These are phyloP conservation scores for Cymbomonas tetramitiformis DNA, from an alignment of 139 green algal genomes.

Conservation along the genomic window DNA sequence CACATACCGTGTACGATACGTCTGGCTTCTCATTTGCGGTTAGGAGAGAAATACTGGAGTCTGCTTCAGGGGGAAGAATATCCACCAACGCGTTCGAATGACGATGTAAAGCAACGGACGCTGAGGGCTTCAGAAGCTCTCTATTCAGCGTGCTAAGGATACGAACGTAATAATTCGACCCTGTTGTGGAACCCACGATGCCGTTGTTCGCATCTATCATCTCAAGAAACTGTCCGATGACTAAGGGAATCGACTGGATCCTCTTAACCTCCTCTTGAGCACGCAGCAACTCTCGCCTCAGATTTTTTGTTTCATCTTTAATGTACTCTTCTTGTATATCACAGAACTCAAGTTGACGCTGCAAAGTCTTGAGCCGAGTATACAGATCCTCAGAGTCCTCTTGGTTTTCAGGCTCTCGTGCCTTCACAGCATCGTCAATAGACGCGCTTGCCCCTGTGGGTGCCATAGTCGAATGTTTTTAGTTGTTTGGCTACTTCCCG, in stretches of 20 bases:
- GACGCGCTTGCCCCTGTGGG: too few species aligned
- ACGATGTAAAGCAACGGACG: conserved; percentile 81
- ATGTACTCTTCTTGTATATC: conserved; percentile 99
- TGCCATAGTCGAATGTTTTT: too few species aligned
- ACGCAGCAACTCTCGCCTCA: conserved; percentile 91
- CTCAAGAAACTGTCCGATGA: conserved; percentile 98
- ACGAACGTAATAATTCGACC: conserved; percentile 76
- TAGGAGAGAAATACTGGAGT: conserved; percentile 89
- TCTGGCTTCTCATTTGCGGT: conserved; percentile 77
- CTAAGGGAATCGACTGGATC: conserved; percentile 88
- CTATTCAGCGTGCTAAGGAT: conserved; percentile 91
- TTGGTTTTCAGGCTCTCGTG: too few species aligned
- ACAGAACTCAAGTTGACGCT: conserved; percentile 88
- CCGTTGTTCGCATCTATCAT: conserved; percentile 90
- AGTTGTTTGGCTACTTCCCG: too few species aligned
- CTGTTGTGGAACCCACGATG: conserved; percentile 94
- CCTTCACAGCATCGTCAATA: too few species aligned
- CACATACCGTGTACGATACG: conserved; percentile 81
- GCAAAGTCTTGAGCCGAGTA: conserved; percentile 67
- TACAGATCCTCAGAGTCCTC: conserved; percentile 41
- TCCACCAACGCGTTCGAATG: conserved; percentile 97
- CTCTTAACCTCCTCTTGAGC: conserved; percentile 96
- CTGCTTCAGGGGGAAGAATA: conserved; percentile 91
- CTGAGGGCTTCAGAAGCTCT: conserved; percentile 87
- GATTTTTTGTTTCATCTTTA: conserved; percentile 94